phyloP scores from a whole-genome alignment of 768 basidiomycete genomes.

The Hydnomerulius pinastri region DNA sequence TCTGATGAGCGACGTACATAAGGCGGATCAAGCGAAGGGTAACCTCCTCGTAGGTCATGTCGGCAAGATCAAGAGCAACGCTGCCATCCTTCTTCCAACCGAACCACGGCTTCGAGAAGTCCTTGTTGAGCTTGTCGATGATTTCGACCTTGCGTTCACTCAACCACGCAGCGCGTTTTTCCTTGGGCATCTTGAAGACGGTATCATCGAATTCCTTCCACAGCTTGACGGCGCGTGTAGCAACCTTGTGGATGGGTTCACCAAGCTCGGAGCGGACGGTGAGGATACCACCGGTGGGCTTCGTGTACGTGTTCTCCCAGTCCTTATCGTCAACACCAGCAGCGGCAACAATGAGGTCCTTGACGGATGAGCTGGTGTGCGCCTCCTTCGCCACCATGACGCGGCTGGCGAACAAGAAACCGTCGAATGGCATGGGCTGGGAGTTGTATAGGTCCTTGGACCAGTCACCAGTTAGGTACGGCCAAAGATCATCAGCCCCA shows the following conservation, averaged over 20 bases:
- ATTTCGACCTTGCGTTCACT: constrained; percentile 85
- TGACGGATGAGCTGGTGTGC: constrained; percentile 91
- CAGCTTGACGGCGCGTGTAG: constrained; percentile 93
- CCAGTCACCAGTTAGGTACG: constrained; percentile 97
- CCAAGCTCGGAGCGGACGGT: constrained; percentile 98
- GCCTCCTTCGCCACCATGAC: constrained; percentile 99
- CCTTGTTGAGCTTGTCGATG: constrained; percentile 88
- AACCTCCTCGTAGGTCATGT: constrained; percentile 99
- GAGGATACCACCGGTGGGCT: constrained; percentile 93
- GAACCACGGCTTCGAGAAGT: constrained; percentile 98
- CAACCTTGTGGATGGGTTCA: constrained; percentile 99
- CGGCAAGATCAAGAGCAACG: constrained; percentile 82
- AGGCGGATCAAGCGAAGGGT: constrained; percentile 88
- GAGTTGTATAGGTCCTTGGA: constrained; percentile 75
- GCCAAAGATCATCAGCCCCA: constrained; percentile 93
- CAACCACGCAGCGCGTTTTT: constrained; percentile 91
- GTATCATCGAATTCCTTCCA: constrained; percentile 99
- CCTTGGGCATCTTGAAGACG: constrained; percentile 93
- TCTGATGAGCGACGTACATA: constrained; percentile 92
- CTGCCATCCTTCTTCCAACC: constrained; percentile 92
- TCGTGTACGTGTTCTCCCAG: constrained; percentile 95
- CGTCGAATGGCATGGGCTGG: constrained; percentile 98
- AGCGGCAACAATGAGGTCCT: constrained; percentile 94
- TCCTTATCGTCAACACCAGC: constrained; percentile 85
- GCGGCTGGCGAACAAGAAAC: constrained; percentile 92